Base-by-base conservation (phyloP, 2,329 filamentous ascomycete species). In the Fusarium sp. region DNA sequence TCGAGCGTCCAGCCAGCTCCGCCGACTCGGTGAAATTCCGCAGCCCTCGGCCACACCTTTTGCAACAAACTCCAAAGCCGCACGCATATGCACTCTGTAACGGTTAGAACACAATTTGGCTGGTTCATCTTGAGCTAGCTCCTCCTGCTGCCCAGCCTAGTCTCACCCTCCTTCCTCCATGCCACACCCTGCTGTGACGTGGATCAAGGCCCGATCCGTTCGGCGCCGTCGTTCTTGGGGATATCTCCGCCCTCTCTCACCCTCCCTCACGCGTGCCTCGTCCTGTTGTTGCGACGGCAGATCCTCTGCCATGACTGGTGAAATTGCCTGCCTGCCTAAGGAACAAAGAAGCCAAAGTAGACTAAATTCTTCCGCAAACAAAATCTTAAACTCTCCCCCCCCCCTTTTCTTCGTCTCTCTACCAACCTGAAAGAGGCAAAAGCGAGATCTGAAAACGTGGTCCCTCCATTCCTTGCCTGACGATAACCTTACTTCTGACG, bases 131-230 rank as follows among this genome's bases (percentile, higher is more conserved):
- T 39, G 39, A 18, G 34, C 55, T 36, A 44, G 40, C 48, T 59
- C 36, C 41, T 36, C 15, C 60, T 69, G 65, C 61, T 69, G 65
- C 61, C 66, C 66, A 66, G 66, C 52, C 65, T 72, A 70, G 57
- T 57, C 65, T 64, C 69, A 70, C 57, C 36, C 50, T 56, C 54
- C 46, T 40, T 64, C 55, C 70, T 53, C 55, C 51, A 6, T 31
- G 59, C 57, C 55, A 64, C 65, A 55, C 63, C 65, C 70, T 47
- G 60, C 48, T 57, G 65, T 72, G 71, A 73, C 73, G 73, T 75
- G 72, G 73, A 66, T 58, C 72, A 73, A 75, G 73, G 73, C 70
- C 72, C 73, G 73, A 71, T 73, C 73, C 73, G 73, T 69, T 65
- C 68, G 65, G 70, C 68, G 55, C 68, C 60, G 43, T 67, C 62